Base-by-base conservation (phyloP, 225 moss, liverwort and hornwort genomes). In the Climacium dendroides region DNA sequence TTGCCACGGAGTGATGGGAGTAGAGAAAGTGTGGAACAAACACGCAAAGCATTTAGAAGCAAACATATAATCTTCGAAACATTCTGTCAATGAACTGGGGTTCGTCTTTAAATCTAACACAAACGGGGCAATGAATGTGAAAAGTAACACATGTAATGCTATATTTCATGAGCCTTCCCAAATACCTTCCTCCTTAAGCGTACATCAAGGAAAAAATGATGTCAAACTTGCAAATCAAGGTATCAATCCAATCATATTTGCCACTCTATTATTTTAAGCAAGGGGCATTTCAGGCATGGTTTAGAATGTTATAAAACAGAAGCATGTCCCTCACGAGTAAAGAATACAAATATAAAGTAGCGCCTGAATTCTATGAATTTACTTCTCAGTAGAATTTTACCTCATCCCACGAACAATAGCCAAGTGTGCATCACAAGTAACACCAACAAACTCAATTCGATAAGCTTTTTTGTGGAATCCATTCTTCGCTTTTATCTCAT, bases 351-450 rank as follows among this genome's bases (percentile, higher is more conserved):
- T 5, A 50, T 29, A 83, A 83, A 55, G 48, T n/a, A 84, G 86
- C 34, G 32, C 52, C 48, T 86, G 64, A 78, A 57, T 39, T 86
- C 58, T 76, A 22, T 58, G 30, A 69, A 16, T 60, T 77, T 35
- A 18, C 7, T 54, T 54, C 50, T 57, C 59, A 30, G 37, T 32
- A 41, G 34, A 85, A 64, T 45, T 58, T 81, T 92, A 98, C 98
- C 98, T 96, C 97, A 99, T 92, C 74, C 98, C 98, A 58, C 98
- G 95, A 80, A 99, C 94, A 48, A 97, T 97, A 84, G 97, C 97
- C 92, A 97, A 88, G 77, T 99, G 96, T 17, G 96, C 97, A 93
- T 99, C 97, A 90, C 99, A 99, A 88, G 91, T 90, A 71, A 97
- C 95, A 70, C 99, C 99, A 32, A 96, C 95, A 90, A 99, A 96